These are phyloP conservation scores for Aspergillus funiculosus DNA, from an alignment of 495 filamentous ascomycete species.

Conservation along the genomic window DNA sequence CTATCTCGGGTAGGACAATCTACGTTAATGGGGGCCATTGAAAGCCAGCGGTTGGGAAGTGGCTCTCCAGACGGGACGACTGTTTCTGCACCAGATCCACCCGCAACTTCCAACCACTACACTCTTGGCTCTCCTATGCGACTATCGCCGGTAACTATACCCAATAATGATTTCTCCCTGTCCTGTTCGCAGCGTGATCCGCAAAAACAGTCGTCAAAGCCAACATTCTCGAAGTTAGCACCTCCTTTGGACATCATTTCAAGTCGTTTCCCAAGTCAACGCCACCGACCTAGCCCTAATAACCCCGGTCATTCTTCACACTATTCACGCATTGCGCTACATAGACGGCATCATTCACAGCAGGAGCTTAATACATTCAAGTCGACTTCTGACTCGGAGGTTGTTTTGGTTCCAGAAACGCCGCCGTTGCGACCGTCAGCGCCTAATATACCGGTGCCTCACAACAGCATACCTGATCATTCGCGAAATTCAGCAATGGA, in stretches of 20 bases:
- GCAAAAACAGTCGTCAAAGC: constrained; percentile 15
- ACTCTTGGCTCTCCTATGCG: constrained; percentile 8
- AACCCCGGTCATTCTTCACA: constrained; percentile 16
- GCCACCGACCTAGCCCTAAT: constrained; percentile 41
- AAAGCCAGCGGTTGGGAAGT: constrained; percentile 8
- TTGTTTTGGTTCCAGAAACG: constrained; percentile 26
- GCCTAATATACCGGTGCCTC: constrained; percentile 21
- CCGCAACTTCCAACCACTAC: constrained; percentile 4
- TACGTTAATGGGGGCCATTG: constrained; percentile 2
- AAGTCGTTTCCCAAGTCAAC: constrained; percentile 23
- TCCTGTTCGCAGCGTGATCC: constrained; percentile 16
- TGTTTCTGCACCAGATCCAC: constrained; percentile 20
- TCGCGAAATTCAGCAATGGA: constrained; percentile 67
- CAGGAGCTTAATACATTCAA: constrained; percentile 25
- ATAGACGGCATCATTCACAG: constrained; percentile 37
- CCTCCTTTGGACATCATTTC: constrained; percentile 53
- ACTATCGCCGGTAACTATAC: constrained; percentile 8
- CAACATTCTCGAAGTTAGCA: constrained; percentile 41
- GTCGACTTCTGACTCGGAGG: constrained; percentile 19
- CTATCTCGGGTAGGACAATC: not conserved
- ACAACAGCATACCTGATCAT: constrained; percentile 43
- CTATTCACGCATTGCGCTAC: constrained; percentile 25
- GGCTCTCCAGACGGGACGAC: constrained; percentile 19
- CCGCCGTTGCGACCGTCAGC: constrained; percentile 31
- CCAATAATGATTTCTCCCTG: constrained; percentile 12